Base-by-base conservation (phyloP, 306 rosid genomes). In the Macrotyloma uniflorum region DNA sequence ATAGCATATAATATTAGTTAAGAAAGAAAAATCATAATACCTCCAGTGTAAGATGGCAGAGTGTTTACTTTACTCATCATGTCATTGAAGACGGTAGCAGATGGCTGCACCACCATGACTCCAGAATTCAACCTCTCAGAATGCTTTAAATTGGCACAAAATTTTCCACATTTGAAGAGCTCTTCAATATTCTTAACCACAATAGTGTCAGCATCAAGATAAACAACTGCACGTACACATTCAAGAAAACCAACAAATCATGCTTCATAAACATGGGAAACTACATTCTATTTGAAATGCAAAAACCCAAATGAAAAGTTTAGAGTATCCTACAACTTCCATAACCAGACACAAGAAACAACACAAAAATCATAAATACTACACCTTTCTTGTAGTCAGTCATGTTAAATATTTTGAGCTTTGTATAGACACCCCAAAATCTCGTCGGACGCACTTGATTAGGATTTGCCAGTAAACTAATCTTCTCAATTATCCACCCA, bases 341-440 rank as follows among this genome's bases (percentile, higher is more conserved):
- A 42, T 42, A 42, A 42, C 15, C 15, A 42, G 47, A 42, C 47
- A 11, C 47, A 42, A 11, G 22, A 75, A 47, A 24, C 32, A 23
- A 26, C 51, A 45, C 35, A 18, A 53, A 42, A n/a, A 38, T 28
- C 63, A 36, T 33, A 70, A 84, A 66, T 26, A 59, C 14, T 0
- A 20, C 50, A 91, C 99, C 99, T 91, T 93, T 96, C 85, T 80
- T 87, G 86, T 96, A 96, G 59, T 89, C 67, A 67, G 96, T 93
- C 99, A 96, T 87, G 91, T 96, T 96, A 83, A 96, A 96, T 53
- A 96, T 90, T 72, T 93, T 96, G 72, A 96, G 89, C 92, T 96
- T 96, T 46, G 98, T 96, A 82, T 96, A 96, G 46, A 96, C 98
- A 83, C 99, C 98, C 99, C 99, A 96, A 83, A 96, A 96, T 65